Evolutionary conservation across 768 basidiomycete genomes (phyloP).

Genomic region (Calocybe indica): DNA sequence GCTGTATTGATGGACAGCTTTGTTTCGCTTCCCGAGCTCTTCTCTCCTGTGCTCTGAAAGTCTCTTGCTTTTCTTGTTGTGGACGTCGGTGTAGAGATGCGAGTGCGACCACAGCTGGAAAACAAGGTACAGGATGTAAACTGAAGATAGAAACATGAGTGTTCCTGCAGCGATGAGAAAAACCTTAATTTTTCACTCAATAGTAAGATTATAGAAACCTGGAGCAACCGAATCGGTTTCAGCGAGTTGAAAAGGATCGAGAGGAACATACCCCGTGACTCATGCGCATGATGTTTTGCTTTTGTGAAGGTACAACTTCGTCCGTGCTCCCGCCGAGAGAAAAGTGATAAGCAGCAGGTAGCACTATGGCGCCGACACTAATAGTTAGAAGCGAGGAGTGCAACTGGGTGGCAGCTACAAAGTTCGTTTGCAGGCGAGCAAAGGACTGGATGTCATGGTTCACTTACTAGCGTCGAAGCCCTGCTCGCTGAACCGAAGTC

Average conservation of each 20-base stretch:
- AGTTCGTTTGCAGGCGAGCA: neutral
- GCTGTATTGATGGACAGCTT: neutral
- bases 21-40: neutral
- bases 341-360: constrained; percentile 75
- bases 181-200: constrained; percentile 43
- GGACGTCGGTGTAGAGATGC: constrained; percentile 52
- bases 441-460: neutral
- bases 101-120: constrained; percentile 82
- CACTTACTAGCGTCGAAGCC: constrained; percentile 64
- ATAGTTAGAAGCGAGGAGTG: constrained; percentile 71
- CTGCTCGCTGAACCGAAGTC: constrained; percentile 71
- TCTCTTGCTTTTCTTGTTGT: constrained; percentile 33
- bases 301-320: constrained; percentile 25
- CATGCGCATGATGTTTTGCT: constrained; percentile 54
- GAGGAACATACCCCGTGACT: constrained; percentile 62
- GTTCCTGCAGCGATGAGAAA: neutral
- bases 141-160: constrained; percentile 26
- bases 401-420: constrained; percentile 60
- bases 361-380: constrained; percentile 72
- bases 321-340: constrained; percentile 33
- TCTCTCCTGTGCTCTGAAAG: neutral
- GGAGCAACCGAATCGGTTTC: neutral
- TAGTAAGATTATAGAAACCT: constrained; percentile 77
- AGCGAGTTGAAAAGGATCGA: neutral
- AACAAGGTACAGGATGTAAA: constrained; percentile 64